phyloP scores from a whole-genome alignment of 768 basidiomycete genomes.

The Tremella mesenterica region DNA sequence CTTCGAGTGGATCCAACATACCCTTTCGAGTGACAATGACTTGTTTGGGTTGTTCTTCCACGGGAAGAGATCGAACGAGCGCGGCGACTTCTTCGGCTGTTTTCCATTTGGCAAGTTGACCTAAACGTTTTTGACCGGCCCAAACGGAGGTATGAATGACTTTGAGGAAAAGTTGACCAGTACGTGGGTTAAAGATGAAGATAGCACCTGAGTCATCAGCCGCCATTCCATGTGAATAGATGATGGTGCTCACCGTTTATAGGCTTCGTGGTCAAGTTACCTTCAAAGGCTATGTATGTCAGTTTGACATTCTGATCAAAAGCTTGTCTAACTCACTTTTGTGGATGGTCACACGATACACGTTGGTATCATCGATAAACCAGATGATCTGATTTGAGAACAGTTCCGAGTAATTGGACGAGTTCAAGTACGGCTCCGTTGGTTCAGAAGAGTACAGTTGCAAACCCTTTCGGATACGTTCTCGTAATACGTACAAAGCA shows the following conservation, averaged over 20 bases:
- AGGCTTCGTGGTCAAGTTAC: constrained; percentile 98
- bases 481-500: constrained; percentile 89
- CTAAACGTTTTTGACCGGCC: constrained; percentile 99
- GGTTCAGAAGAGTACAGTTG: constrained; percentile 98
- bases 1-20: constrained; percentile 90
- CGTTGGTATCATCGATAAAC: constrained; percentile 99
- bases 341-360: constrained; percentile 79
- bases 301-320: not conserved
- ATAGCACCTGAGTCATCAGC: too few species aligned
- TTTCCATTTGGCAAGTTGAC: constrained; percentile 88
- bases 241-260: constrained; percentile 54
- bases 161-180: constrained; percentile 95
- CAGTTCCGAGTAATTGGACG: constrained; percentile 79
- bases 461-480: constrained; percentile 96
- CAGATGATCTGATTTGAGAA: constrained; percentile 99
- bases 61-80: constrained; percentile 90
- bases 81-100: constrained; percentile 99
- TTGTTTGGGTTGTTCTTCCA: constrained; percentile 99
- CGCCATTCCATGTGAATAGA: constrained; percentile 48
- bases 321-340: constrained; percentile 54
- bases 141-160: constrained; percentile 99
- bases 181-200: constrained; percentile 96
- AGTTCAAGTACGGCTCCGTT: constrained; percentile 97
- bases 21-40: constrained; percentile 99
- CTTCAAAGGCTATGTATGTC: constrained; percentile 58